Conservation (phyloP, 306 rosid genomes). For the Trichosanthes cucumerina region DNA sequence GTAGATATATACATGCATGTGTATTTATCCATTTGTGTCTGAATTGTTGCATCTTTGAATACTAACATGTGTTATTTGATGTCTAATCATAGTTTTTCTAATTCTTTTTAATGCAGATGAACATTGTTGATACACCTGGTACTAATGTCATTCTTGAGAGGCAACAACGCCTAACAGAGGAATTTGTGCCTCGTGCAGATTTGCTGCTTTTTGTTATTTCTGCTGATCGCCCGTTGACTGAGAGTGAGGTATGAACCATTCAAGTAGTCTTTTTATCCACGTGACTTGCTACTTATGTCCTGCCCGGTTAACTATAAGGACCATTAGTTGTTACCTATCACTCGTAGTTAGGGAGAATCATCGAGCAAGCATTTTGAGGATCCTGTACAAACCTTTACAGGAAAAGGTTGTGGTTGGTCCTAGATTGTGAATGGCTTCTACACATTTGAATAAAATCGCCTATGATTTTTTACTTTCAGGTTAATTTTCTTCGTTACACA, state of each 20-base stretch:
- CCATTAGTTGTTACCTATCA: not conserved
- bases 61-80: too few species aligned
- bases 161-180: slow-evolving; percentile 94
- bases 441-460: not conserved
- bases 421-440: not conserved
- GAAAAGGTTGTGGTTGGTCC: not conserved
- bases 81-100: not conserved
- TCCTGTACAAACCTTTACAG: not conserved
- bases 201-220: slow-evolving; percentile 89
- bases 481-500: slow-evolving; percentile 78
- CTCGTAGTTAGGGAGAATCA: not conserved
- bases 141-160: slow-evolving; percentile 97
- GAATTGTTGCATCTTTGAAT: not conserved
- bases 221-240: slow-evolving; percentile 94
- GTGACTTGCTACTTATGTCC: not conserved
- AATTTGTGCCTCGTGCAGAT: slow-evolving; percentile 97
- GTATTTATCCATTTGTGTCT: not conserved
- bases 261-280: not conserved
- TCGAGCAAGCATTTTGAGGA: not conserved
- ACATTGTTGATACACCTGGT: slow-evolving; percentile 92
- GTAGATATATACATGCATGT: not conserved
- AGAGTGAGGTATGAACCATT: slow-evolving; percentile 71
- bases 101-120: slow-evolving; percentile 53
- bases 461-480: slow-evolving; percentile 36
- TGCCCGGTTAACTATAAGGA: not conserved